A percentile compares a stretch with the other conserved stretches of the same genome.
Conservation (phyloP, 257 asterid species). For the Craterostigma plantagineum region DNA sequence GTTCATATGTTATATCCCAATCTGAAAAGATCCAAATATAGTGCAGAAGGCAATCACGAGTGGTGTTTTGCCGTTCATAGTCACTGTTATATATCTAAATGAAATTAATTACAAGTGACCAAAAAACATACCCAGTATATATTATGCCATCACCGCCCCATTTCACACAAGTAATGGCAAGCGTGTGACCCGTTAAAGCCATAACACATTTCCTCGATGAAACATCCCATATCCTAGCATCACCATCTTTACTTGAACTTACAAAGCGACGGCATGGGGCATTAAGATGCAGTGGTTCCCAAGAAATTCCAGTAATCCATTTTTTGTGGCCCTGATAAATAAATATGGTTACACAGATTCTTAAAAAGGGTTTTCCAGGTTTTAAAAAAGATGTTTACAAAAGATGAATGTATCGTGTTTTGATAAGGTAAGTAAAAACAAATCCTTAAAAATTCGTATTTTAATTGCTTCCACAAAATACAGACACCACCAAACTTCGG, state of each 20-base stretch:
- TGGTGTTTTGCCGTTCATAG: not conserved
- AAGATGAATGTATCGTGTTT: no score
- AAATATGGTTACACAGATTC: conserved; percentile 4
- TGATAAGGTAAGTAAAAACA: no score
- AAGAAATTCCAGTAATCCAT: conserved; percentile 95
- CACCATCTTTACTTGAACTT: conserved; percentile 96
- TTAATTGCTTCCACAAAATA: no score
- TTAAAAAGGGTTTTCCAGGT: not conserved
- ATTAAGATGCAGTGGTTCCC: conserved; percentile 91
- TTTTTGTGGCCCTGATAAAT: conserved; percentile 83
- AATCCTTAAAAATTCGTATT: no score
- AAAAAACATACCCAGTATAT: conserved; percentile 69
- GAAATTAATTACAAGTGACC: not conserved
- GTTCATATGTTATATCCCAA: no score
- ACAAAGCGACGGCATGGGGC: conserved; percentile 92
- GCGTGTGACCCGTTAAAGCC: conserved; percentile 77
- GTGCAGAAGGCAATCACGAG: no score
- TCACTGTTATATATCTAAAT: not conserved
- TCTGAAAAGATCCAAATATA: no score
- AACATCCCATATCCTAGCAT: conserved; percentile 96
- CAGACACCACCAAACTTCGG: no score
- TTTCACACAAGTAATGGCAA: conserved; percentile 88
- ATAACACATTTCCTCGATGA: conserved; percentile 47
- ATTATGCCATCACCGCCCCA: conserved; percentile 98
- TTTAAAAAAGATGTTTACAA: conserved; percentile 1